Conservation (phyloP, 306 rosid species). For the Lathyrus sativus region DNA sequence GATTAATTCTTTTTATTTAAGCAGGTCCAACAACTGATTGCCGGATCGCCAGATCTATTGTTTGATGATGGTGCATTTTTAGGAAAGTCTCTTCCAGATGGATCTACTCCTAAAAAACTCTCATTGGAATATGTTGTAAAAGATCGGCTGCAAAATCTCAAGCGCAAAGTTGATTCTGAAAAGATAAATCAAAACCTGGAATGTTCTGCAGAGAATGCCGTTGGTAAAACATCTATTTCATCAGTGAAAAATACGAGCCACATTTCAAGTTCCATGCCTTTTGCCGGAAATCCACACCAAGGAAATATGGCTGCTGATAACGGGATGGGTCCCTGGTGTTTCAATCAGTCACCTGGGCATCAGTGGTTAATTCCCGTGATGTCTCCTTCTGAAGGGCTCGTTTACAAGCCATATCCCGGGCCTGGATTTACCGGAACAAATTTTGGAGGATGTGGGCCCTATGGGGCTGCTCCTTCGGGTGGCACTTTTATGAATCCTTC, state of each 20-base stretch:
- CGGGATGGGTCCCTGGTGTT: slow-evolving; percentile 67
- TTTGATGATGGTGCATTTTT: slow-evolving; percentile 67
- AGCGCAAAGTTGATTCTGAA: slow-evolving; percentile 58
- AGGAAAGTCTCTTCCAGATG: slow-evolving; percentile 59
- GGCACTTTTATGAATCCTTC: slow-evolving; percentile 58
- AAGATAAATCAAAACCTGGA: slow-evolving; percentile 67
- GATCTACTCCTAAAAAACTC: slow-evolving; percentile 57
- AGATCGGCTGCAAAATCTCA: slow-evolving; percentile 41
- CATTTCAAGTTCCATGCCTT: slow-evolving; percentile 54
- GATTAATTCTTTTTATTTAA: slow-evolving; percentile 35
- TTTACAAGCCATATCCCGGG: slow-evolving; percentile 85
- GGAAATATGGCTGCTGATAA: slow-evolving; percentile 49
- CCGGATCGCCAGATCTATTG: slow-evolving; percentile 81
- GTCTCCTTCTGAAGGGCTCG: slow-evolving; percentile 92
- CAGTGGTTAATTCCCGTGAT: slow-evolving; percentile 89
- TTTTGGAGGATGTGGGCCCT: slow-evolving; percentile 74
- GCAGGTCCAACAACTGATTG: slow-evolving; percentile 93
- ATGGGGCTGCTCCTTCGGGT: slow-evolving; percentile 49
- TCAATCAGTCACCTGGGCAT: slow-evolving; percentile 72
- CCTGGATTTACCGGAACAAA: slow-evolving; percentile 64
- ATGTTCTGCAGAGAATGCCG: slow-evolving; percentile 85
- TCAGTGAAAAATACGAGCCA: slow-evolving; percentile 59
- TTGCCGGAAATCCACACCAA: slow-evolving; percentile 53
- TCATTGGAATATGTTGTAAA: slow-evolving; percentile 50
- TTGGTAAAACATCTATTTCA: slow-evolving; percentile 66